Evolutionary conservation across 1,284 basidiomycete species (phyloP).

Genomic region (Leccinum subrobustum): DNA sequence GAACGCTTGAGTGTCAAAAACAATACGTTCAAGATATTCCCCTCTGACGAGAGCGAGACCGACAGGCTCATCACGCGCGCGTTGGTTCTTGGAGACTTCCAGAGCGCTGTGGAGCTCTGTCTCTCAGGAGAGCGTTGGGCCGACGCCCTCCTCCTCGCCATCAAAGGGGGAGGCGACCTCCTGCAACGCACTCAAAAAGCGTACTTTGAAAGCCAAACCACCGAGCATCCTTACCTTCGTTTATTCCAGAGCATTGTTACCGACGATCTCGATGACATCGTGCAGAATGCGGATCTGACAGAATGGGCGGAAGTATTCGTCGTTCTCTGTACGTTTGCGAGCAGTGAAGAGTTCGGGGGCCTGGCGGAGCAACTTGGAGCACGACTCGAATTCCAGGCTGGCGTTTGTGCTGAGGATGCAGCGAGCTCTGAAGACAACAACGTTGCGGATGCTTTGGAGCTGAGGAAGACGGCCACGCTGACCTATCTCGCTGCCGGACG

Average conservation of each 20-base stretch:
- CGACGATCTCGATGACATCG: slow-evolving; percentile 70
- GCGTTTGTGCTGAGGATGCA: slow-evolving; percentile 19
- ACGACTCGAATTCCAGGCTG: slow-evolving; percentile 64
- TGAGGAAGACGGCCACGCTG: slow-evolving; percentile 88
- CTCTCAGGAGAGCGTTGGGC: slow-evolving; percentile 89
- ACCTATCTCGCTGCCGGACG: slow-evolving; percentile 91
- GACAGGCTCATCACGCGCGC: slow-evolving; percentile 92
- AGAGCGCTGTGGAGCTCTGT: slow-evolving; percentile 89
- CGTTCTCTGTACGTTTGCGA: slow-evolving; percentile 94
- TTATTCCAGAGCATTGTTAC: slow-evolving; percentile 95
- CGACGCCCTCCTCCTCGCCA: slow-evolving; percentile 92
- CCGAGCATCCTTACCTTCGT: slow-evolving; percentile 83
- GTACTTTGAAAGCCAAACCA: slow-evolving; percentile 86
- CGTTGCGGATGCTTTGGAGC: slow-evolving; percentile 48
- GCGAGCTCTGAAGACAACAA: slow-evolving; percentile 41
- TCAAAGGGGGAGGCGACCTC: slow-evolving; percentile 89
- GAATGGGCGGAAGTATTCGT: slow-evolving; percentile 99
- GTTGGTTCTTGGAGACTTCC: slow-evolving; percentile 92
- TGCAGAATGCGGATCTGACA: slow-evolving; percentile 88
- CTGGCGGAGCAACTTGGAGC: slow-evolving; percentile 92
- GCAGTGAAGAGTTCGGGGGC: slow-evolving; percentile 78
- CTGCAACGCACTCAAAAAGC: slow-evolving; percentile 88
- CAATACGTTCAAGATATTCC: slow-evolving; percentile 92
- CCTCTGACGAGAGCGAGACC: slow-evolving; percentile 82
- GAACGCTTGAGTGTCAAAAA: slow-evolving; percentile 48